Evolutionary conservation across 495 filamentous ascomycete species (phyloP), one percentile per base, ranked within the genome.

Genomic region (Cenococcum geophilum): DNA sequence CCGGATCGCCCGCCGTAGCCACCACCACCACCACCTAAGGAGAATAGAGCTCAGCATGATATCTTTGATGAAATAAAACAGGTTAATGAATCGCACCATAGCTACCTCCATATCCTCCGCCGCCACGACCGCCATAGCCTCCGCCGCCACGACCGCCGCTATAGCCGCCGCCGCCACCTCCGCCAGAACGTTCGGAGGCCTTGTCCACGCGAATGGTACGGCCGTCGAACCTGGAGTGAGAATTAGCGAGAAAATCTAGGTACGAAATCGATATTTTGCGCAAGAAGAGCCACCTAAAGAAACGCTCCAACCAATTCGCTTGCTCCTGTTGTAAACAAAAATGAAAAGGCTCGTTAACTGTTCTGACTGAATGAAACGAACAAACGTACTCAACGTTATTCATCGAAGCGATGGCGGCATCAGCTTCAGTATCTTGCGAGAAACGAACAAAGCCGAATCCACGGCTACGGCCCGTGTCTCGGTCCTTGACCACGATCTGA

Each of bases 361-460:
- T n/a, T n/a, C n/a, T n/a, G n/a, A n/a, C n/a, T 2, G 25, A 14
- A 25, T 40, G n/a, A 25, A 63, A 22, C 23, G 50, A 49, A 21
- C 11, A 48, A 35, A 71, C 86, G 74, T 79, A 97, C 93, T 97
- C 93, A 59, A 88, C 79, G 74, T 95, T 92, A 78, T 97, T 96
- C 93, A 97, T 96, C 35, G 73, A 77, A 4, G 73, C 68, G 72
- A 95, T 93, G 34, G 93, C 93, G 48, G 78, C 76, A 59, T 93
- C 84, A 36, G 95, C 93, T 65, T 96, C 89, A n/a, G 81, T 72
- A 20, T 96, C 90, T 58, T 80, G 83, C 43, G 80, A 73, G 76
- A 91, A 99, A 63, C 90, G 86, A 50, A 99, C 91, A 73, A 99
- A 99, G 23, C 93, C 93, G 72, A 97, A 99, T 40, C 93, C 93